phyloP scores from a whole-genome alignment of 2,329 filamentous ascomycete genomes.

The Didymellaceae sp. region DNA sequence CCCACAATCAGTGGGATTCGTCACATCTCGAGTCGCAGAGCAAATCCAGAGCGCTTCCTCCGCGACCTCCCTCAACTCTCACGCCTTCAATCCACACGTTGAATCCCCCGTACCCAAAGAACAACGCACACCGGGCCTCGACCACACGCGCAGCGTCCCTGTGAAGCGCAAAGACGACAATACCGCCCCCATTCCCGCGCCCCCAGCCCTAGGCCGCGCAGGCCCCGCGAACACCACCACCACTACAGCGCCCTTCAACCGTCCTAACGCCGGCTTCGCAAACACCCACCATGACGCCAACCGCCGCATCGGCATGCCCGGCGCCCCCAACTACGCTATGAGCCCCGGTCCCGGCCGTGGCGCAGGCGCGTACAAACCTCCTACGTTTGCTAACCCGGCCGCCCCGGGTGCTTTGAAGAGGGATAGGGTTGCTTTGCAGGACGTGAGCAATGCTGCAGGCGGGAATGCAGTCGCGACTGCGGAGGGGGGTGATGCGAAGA shows the following conservation, averaged over 20 bases:
- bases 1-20: constrained; percentile 52
- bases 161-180: constrained; percentile 60
- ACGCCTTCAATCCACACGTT: constrained; percentile 57
- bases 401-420: constrained; percentile 29
- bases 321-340: constrained; percentile 40
- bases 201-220: constrained; percentile 20
- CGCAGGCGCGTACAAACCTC: constrained; percentile 54
- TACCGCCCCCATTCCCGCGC: constrained; percentile 23
- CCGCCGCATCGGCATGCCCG: constrained; percentile 59
- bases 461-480: constrained; percentile 23
- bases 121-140: constrained; percentile 80
- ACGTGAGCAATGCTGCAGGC: constrained; percentile 55
- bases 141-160: constrained; percentile 79
- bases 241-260: constrained; percentile 20
- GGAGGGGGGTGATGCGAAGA: constrained; percentile 51
- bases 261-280: constrained; percentile 52
- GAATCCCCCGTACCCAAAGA: constrained; percentile 75
- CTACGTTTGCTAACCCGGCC: constrained; percentile 38
- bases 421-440: constrained; percentile 49
- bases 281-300: constrained; percentile 57
- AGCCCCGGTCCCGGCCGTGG: constrained; percentile 54
- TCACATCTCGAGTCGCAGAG: constrained; percentile 54
- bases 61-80: constrained; percentile 40
- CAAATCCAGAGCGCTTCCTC: constrained; percentile 46
- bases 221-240: constrained; percentile 18